These are phyloP conservation scores for Globisporangium cylindrosporum DNA, from an alignment of 352 stramenopile genomes.

Conservation along the genomic window DNA sequence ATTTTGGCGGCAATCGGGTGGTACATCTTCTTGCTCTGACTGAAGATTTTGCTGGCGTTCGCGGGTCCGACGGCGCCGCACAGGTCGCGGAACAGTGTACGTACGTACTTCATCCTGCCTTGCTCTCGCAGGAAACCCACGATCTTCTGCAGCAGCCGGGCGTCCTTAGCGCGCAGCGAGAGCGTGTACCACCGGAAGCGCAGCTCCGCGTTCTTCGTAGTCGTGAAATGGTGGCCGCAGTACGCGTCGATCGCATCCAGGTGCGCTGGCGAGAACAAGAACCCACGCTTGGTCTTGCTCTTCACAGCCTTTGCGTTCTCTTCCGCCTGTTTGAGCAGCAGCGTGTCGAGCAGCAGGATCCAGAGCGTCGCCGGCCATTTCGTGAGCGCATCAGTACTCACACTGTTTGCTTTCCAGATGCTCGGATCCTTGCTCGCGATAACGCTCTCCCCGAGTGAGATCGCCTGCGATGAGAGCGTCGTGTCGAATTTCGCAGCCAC, in stretches of 20 bases:
- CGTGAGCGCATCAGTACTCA: conserved; percentile 3
- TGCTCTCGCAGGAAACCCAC: conserved; percentile 59
- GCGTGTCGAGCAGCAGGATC: conserved; percentile 59
- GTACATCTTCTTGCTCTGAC: conserved; percentile 56
- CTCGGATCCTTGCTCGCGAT: conserved; percentile 20
- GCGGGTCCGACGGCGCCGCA: conserved; percentile 30
- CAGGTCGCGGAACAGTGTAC: conserved; percentile 61
- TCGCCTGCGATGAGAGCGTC: conserved; percentile 57
- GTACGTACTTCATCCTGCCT: conserved; percentile 77
- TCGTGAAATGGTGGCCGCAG: conserved; percentile 37
- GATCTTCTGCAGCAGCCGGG: conserved; percentile 36
- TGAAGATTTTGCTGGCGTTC: conserved; percentile 32
- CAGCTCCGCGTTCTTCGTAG: conserved; percentile 62
- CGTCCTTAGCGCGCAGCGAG: conserved; percentile 44
- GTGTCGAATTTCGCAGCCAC: conserved; percentile 89
- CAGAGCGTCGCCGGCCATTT: conserved; percentile 50
- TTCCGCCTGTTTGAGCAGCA: conserved; percentile 23
- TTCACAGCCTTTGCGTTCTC: not conserved
- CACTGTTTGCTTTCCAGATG: conserved; percentile 22
- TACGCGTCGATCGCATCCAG: conserved; percentile 62
- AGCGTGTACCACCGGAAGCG: conserved; percentile 73
- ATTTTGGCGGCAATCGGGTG: conserved; percentile 74
- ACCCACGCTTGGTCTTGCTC: not conserved
- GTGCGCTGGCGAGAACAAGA: conserved; percentile 15
- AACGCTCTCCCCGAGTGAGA: conserved; percentile 40